Evolutionary conservation across 2,329 filamentous ascomycete genomes (phyloP).

Genomic region (Pyricularia grisea): DNA sequence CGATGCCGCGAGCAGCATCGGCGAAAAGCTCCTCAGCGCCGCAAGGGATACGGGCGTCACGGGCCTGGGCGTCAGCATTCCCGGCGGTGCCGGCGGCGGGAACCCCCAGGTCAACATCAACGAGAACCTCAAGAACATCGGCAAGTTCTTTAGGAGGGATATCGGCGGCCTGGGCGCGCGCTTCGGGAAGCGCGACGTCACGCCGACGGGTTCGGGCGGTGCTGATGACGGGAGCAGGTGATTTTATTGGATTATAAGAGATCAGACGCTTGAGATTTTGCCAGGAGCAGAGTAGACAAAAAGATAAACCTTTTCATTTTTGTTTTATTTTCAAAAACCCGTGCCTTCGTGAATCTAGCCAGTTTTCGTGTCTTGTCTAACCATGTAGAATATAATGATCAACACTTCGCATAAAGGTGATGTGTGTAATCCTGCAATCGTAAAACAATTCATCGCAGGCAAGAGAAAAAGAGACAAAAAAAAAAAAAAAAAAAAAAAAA

Average conservation of each 20-base stretch:
- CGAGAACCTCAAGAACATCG: constrained; percentile 90
- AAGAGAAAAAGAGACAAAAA: background rate
- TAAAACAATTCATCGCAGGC: background rate
- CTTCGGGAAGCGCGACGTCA: constrained; percentile 55
- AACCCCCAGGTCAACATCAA: constrained; percentile 64
- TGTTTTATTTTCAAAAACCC: background rate
- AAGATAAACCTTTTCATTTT: background rate
- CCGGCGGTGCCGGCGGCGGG: constrained; percentile 45
- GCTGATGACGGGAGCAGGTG: background rate
- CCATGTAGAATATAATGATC: background rate
- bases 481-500: too few relatives aligned
- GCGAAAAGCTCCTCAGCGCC: constrained; percentile 80
- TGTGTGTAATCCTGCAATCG: background rate
- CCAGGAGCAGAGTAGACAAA: background rate
- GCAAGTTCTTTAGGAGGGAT: constrained; percentile 90
- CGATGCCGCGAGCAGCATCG: constrained; percentile 36
- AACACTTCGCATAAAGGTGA: background rate
- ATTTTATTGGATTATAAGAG: background rate
- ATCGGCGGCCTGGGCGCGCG: constrained; percentile 65
- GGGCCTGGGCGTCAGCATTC: constrained; percentile 67
- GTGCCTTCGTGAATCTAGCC: background rate
- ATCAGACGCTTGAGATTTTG: background rate
- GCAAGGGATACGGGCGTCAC: constrained; percentile 69
- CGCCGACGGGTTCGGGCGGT: constrained; percentile 7
- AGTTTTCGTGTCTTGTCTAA: background rate